These are phyloP conservation scores for Penicillium cinerascens DNA, from an alignment of 495 filamentous ascomycete genomes.

Conservation along the genomic window DNA sequence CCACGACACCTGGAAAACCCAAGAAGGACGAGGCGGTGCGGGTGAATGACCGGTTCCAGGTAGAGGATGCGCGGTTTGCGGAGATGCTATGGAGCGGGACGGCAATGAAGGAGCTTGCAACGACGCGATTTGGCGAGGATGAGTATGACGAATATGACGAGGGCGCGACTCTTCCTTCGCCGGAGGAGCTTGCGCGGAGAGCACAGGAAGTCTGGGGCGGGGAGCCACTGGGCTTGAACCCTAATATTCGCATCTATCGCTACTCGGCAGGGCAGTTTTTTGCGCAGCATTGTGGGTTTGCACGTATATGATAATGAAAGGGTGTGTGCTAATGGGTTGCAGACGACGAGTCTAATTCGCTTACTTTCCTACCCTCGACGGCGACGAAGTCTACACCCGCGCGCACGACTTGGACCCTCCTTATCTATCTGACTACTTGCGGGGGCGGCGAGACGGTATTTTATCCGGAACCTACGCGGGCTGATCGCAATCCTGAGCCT, in stretches of 20 bases:
- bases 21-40: conserved; percentile 81
- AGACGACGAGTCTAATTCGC: conserved; percentile 77
- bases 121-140: conserved; percentile 33
- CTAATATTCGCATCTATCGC: conserved; percentile 89
- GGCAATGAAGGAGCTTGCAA: conserved; percentile 30
- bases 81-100: conserved; percentile 63
- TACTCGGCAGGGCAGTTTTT: conserved; percentile 87
- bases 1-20: conserved; percentile 78
- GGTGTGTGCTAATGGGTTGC: not conserved
- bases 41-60: conserved; percentile 89
- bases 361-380: conserved; percentile 50
- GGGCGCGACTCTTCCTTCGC: conserved; percentile 4
- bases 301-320: not conserved
- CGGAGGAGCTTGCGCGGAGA: not conserved
- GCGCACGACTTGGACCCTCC: conserved; percentile 87
- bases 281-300: conserved; percentile 68
- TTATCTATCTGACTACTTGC: conserved; percentile 82
- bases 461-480: conserved; percentile 66
- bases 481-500: conserved; percentile 49
- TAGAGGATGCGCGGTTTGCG: conserved; percentile 73
- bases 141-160: conserved; percentile 46
- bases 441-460: conserved; percentile 88
- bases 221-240: conserved; percentile 78
- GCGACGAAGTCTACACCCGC: conserved; percentile 47
- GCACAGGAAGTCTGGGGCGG: conserved; percentile 63